phyloP scores from a whole-genome alignment of 2,329 filamentous ascomycete species.

The Colletotrichum tropicicola region DNA sequence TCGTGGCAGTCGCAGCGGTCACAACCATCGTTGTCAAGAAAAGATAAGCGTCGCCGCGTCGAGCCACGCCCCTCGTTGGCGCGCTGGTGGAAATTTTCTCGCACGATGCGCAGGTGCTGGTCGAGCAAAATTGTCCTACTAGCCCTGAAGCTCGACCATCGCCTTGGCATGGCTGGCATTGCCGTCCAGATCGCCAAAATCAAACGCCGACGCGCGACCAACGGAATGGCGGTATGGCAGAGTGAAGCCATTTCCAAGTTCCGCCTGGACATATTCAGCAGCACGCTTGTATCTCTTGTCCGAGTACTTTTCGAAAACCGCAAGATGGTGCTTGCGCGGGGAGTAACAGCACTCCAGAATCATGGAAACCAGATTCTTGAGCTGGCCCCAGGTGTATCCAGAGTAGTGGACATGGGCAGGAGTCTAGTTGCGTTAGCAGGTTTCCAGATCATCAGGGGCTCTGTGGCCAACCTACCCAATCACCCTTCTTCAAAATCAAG shows the following conservation, averaged over 20 bases:
- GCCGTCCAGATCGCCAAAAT: conserved; percentile 22
- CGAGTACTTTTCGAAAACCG: conserved; percentile 92
- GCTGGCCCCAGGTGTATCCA: conserved; percentile 87
- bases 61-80: conserved; percentile 2
- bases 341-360: conserved; percentile 89
- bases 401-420: conserved; percentile 90
- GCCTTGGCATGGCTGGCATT: conserved; percentile 20
- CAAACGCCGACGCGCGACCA: conserved; percentile 32
- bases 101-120: conserved; percentile 3
- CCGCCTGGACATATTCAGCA: conserved; percentile 79
- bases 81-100: not conserved
- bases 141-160: conserved; percentile 27
- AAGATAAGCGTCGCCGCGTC: conserved; percentile 9
- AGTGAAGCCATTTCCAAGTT: conserved; percentile 70
- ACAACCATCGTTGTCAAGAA: conserved; percentile 6
- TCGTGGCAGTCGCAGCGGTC: not conserved
- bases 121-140: conserved; percentile 27
- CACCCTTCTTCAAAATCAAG: conserved; percentile 87
- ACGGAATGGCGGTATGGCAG: conserved; percentile 57
- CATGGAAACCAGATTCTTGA: conserved; percentile 79
- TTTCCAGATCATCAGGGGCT: not conserved
- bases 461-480: conserved; percentile 78
- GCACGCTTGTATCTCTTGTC: conserved; percentile 89
- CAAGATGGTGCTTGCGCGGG: conserved; percentile 81
- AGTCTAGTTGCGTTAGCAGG: conserved; percentile 64